These are phyloP conservation scores for Stenocarpella maydis DNA, from an alignment of 2,329 filamentous ascomycete genomes.

Conservation along the genomic window DNA sequence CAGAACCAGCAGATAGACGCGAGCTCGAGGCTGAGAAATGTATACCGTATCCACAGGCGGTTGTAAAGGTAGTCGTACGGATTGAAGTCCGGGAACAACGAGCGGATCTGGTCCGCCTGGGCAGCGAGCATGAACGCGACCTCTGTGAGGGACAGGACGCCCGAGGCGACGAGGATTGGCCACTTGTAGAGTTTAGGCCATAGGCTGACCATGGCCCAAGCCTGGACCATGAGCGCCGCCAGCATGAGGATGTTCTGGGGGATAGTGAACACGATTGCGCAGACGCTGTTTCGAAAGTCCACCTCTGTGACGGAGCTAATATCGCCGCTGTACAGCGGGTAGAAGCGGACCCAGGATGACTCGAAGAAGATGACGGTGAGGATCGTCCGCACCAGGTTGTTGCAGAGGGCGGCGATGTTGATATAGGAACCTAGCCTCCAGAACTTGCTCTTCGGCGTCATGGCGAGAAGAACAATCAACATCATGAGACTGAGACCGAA, in stretches of 20 bases:
- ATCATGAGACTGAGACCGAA: constrained; percentile 73
- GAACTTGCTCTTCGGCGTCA: constrained; percentile 73
- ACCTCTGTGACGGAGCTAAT: constrained; percentile 53
- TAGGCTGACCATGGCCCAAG: constrained; percentile 59
- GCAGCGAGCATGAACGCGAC: constrained; percentile 46
- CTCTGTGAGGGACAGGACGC: constrained; percentile 43
- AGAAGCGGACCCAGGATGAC: constrained; percentile 68
- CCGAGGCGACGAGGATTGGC: constrained; percentile 43
- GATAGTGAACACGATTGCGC: constrained; percentile 52
- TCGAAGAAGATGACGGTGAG: constrained; percentile 68
- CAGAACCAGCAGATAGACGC: constrained; percentile 58
- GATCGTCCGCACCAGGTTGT: constrained; percentile 67
- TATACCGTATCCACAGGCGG: constrained; percentile 50
- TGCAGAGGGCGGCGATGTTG: constrained; percentile 67
- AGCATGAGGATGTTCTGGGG: constrained; percentile 56
- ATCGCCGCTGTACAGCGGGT: constrained; percentile 66
- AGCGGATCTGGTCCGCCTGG: constrained; percentile 48
- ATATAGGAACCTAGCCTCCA: constrained; percentile 70
- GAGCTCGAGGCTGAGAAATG: constrained; percentile 45
- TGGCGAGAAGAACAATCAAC: constrained; percentile 69
- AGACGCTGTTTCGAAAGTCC: constrained; percentile 49
- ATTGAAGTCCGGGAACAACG: constrained; percentile 40
- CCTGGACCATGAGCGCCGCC: constrained; percentile 59
- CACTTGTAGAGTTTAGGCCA: constrained; percentile 52
- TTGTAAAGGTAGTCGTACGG: not conserved